phyloP scores from a whole-genome alignment of 108 stramenopile species.

The Thalassiosira profunda region DNA sequence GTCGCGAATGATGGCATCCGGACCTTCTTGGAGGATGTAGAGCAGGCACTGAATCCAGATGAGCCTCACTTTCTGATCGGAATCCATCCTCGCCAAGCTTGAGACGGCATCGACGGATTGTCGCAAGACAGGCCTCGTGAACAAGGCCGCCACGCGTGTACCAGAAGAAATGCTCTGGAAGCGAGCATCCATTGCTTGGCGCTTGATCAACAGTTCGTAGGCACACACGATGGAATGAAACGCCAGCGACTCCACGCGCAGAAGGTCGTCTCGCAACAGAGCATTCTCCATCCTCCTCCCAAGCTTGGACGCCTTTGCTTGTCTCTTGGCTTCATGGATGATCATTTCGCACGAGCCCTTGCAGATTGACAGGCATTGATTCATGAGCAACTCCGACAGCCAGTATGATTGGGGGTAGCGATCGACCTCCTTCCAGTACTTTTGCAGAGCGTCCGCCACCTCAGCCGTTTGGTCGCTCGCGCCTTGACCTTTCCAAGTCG shows the following conservation, averaged over 20 bases:
- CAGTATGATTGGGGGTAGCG: constrained; percentile 72
- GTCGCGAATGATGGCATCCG: constrained; percentile 72
- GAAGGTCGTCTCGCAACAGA: constrained; percentile 62
- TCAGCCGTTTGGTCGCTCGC: background rate
- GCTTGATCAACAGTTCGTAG: constrained; percentile 75
- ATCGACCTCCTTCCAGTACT: constrained; percentile 21
- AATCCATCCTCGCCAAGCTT: constrained; percentile 74
- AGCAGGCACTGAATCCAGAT: constrained; percentile 79
- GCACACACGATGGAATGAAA: constrained; percentile 74
- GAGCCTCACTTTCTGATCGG: constrained; percentile 76
- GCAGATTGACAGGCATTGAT: constrained; percentile 78
- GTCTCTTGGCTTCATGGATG: constrained; percentile 70
- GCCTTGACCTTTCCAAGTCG: constrained; percentile 36
- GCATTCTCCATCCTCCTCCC: constrained; percentile 37
- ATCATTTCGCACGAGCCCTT: constrained; percentile 71
- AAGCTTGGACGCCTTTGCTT: constrained; percentile 17
- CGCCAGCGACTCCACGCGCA: constrained; percentile 82
- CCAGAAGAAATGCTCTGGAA: constrained; percentile 69
- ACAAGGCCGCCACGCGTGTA: constrained; percentile 76
- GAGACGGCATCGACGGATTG: constrained; percentile 60
- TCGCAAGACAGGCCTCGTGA: constrained; percentile 54
- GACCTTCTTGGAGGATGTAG: constrained; percentile 87
- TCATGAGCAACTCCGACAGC: constrained; percentile 73
- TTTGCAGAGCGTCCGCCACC: background rate
- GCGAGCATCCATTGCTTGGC: constrained; percentile 82